phyloP scores from a whole-genome alignment of 2,329 filamentous ascomycete species.

The Xylaria sp. region DNA sequence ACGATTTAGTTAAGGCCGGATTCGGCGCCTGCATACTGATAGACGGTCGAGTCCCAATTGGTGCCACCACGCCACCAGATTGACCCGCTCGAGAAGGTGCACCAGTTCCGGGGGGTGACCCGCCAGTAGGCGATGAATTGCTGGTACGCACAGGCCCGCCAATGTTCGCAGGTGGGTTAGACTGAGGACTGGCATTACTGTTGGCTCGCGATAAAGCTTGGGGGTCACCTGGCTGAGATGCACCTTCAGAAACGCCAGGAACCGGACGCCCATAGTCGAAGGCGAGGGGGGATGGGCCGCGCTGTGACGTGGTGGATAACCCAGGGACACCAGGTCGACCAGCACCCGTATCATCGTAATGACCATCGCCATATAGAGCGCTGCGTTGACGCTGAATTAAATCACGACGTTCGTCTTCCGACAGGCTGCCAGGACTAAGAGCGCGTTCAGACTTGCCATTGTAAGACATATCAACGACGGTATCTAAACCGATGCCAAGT shows the following conservation, averaged over 20 bases:
- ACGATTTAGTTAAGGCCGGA: slow-evolving; percentile 77
- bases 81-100: slow-evolving; percentile 67
- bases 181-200: slow-evolving; percentile 86
- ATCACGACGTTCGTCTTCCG: slow-evolving; percentile 94
- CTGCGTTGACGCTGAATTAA: slow-evolving; percentile 96
- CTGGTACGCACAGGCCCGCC: slow-evolving; percentile 76
- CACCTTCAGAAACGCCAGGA: slow-evolving; percentile 52
- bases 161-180: slow-evolving; percentile 69
- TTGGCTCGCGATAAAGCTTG: slow-evolving; percentile 75
- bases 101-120: slow-evolving; percentile 78
- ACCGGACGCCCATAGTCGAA: slow-evolving; percentile 70
- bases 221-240: slow-evolving; percentile 61
- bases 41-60: slow-evolving; percentile 90
- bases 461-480: slow-evolving; percentile 59
- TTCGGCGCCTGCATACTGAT: slow-evolving; percentile 65
- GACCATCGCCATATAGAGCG: slow-evolving; percentile 85
- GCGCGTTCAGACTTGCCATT: slow-evolving; percentile 84
- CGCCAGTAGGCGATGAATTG: slow-evolving; percentile 82
- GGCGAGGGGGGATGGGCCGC: slow-evolving; percentile 82
- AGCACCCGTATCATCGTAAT: slow-evolving; percentile 74
- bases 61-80: slow-evolving; percentile 77
- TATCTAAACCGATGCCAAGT: slow-evolving; percentile 59
- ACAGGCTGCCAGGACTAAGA: slow-evolving; percentile 85
- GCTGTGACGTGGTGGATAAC: slow-evolving; percentile 71
- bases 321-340: slow-evolving; percentile 74